phyloP scores from a whole-genome alignment of 169 alveolate genomes.

The Babesia bovis region DNA sequence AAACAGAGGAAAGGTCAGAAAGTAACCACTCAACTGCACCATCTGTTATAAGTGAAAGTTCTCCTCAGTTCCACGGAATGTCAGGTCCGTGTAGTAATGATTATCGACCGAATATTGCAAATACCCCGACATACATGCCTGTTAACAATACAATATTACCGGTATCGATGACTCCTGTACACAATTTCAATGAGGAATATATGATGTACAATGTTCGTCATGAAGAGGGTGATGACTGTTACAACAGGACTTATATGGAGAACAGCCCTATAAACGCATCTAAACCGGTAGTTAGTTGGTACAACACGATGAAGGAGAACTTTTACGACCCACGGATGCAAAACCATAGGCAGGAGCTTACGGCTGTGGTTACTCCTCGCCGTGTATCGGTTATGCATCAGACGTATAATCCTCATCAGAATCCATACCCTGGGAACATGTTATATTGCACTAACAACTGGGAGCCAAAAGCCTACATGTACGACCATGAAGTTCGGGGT shows the following conservation, averaged over 20 bases:
- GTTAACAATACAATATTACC: background rate
- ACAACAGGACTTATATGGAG: slow-evolving; percentile 3
- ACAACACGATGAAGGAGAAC: background rate
- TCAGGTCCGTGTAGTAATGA: background rate
- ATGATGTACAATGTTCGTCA: background rate
- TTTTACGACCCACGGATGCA: background rate
- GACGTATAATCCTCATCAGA: slow-evolving; percentile 1
- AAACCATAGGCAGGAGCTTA: background rate
- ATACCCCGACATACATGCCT: background rate
- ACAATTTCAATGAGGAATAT: background rate
- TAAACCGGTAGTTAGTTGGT: background rate
- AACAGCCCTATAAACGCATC: background rate
- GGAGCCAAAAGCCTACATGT: background rate
- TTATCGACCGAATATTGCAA: background rate
- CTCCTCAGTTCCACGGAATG: background rate
- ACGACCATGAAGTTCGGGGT: background rate
- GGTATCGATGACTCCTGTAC: background rate
- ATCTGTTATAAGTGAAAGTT: slow-evolving; percentile 7
- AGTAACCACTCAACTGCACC: background rate
- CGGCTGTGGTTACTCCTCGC: background rate
- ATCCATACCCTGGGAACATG: background rate
- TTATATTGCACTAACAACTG: background rate
- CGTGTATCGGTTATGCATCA: background rate
- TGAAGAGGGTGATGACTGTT: background rate
- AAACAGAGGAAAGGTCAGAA: background rate